Percentiles rank a stretch among this genome's conserved stretches.
Conservation (phyloP, 352 stramenopile species). For the Phytophthora vignae region DNA sequence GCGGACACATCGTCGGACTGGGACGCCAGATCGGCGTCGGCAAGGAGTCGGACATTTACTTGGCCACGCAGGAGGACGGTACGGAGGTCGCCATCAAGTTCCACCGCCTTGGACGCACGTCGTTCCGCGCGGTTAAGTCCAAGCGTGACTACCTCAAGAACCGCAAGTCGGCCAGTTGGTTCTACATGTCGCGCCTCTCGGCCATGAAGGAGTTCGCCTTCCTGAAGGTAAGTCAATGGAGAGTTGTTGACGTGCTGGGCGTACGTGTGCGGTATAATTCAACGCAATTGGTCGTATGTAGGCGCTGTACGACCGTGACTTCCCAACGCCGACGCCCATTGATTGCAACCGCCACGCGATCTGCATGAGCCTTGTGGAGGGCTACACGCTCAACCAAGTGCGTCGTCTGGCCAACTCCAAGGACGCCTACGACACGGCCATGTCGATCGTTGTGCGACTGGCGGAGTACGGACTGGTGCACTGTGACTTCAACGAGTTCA, state of each 20-base stretch:
- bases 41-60: constrained; percentile 99
- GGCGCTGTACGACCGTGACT: constrained; percentile 95
- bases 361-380: constrained; percentile 97
- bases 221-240: constrained; percentile 86
- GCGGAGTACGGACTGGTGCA: constrained; percentile 98
- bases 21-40: constrained; percentile 97
- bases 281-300: constrained; percentile 14
- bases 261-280: background rate
- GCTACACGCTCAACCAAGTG: constrained; percentile 97
- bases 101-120: constrained; percentile 98
- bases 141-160: constrained; percentile 99
- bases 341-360: constrained; percentile 98
- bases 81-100: constrained; percentile 99
- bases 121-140: constrained; percentile 96
- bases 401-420: constrained; percentile 92
- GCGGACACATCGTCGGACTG: constrained; percentile 92
- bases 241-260: background rate
- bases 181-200: constrained; percentile 99
- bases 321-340: constrained; percentile 97
- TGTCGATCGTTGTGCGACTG: constrained; percentile 97
- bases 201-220: constrained; percentile 99
- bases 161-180: constrained; percentile 96
- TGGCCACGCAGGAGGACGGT: constrained; percentile 93
- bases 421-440: constrained; percentile 95
- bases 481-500: constrained; percentile 99